Percentiles rank a stretch among this genome's conserved stretches.
These are phyloP conservation scores for Aethionema arabicum DNA, from an alignment of 345 rosid genomes.

Conservation along the genomic window DNA sequence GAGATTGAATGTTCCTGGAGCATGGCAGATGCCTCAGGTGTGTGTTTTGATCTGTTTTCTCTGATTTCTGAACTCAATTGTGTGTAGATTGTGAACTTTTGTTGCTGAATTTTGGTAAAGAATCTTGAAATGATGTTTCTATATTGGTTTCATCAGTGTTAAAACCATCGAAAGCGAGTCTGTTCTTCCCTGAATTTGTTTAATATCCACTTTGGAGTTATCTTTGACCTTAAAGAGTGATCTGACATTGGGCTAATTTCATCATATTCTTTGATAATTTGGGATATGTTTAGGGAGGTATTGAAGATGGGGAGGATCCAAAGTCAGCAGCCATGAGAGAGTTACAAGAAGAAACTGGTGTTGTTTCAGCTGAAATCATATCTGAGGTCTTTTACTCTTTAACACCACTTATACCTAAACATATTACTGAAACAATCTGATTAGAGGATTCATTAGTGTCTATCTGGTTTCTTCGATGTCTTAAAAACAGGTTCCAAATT, in stretches of 20 bases:
- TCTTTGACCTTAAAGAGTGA: background rate
- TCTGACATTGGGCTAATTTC: no score
- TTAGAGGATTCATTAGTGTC: background rate
- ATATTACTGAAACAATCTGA: background rate
- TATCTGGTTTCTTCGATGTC: background rate
- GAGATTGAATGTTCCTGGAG: constrained; percentile 97
- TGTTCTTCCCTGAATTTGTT: background rate
- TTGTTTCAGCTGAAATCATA: constrained; percentile 75
- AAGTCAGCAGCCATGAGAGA: constrained; percentile 80
- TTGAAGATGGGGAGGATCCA: constrained; percentile 97
- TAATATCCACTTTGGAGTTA: background rate
- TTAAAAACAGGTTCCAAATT: constrained; percentile 71
- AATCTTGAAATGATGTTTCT: background rate
- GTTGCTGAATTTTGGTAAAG: background rate
- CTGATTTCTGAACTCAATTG: background rate
- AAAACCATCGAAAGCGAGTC: no score
- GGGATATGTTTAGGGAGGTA: constrained; percentile 62
- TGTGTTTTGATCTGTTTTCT: background rate
- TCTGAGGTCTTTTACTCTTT: constrained; percentile 55
- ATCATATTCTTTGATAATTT: no score
- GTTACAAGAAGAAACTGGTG: constrained; percentile 89
- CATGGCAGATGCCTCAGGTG: constrained; percentile 99
- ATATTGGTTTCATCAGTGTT: background rate
- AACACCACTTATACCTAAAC: background rate
- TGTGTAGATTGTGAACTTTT: background rate